Conservation (phyloP, 2,329 filamentous ascomycete genomes). For the Chrysosphaeria jannelii region DNA sequence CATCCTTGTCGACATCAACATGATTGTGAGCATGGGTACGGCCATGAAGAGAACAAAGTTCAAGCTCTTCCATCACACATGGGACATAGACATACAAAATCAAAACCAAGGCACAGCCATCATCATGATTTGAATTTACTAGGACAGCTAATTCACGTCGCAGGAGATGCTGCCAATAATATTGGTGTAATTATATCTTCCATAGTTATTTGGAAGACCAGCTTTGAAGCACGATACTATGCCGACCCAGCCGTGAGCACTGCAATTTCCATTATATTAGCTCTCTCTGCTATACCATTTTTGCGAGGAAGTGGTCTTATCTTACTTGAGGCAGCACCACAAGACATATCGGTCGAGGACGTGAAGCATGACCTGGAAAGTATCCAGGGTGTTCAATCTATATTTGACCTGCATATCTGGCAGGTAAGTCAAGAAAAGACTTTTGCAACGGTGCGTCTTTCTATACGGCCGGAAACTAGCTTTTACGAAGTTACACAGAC, state of each 20-base stretch:
- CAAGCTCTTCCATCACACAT: too few relatives aligned
- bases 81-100: too few relatives aligned
- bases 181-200: constrained; percentile 43
- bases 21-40: constrained; percentile 5
- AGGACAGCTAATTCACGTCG: constrained; percentile 37
- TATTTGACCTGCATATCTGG: constrained; percentile 51
- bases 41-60: constrained; percentile 3
- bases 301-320: constrained; percentile 31
- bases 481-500: constrained; percentile 31
- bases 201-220: constrained; percentile 33
- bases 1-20: constrained; percentile 2
- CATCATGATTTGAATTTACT: constrained; percentile 37
- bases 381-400: constrained; percentile 32
- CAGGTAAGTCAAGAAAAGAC: constrained; percentile 37
- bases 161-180: constrained; percentile 49
- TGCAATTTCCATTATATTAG: constrained; percentile 43
- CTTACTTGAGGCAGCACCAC: constrained; percentile 33
- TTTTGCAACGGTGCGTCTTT: constrained; percentile 38
- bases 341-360: constrained; percentile 25
- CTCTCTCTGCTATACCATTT: constrained; percentile 30
- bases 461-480: constrained; percentile 19
- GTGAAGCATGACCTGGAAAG: constrained; percentile 39
- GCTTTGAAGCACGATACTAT: constrained; percentile 29
- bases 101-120: too few relatives aligned
- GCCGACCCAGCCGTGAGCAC: constrained; percentile 40